phyloP scores from a whole-genome alignment of 768 basidiomycete genomes.

The Chiua virens region DNA sequence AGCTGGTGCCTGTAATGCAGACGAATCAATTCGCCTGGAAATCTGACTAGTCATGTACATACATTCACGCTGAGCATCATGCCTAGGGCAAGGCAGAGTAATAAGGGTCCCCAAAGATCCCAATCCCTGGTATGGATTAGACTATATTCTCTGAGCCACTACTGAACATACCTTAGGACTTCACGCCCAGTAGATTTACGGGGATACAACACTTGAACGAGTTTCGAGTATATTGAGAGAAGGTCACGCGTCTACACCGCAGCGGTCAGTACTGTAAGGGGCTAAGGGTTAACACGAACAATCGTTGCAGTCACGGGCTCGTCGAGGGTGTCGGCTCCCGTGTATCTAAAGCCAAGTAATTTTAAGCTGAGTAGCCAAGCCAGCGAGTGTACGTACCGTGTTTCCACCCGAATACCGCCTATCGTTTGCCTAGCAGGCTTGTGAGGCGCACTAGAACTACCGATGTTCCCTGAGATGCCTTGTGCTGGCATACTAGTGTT shows the following conservation, averaged over 20 bases:
- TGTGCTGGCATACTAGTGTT: slow-evolving; percentile 35
- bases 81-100: slow-evolving; percentile 76
- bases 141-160: not conserved
- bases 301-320: slow-evolving; percentile 90
- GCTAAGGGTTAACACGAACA: slow-evolving; percentile 46
- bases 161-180: slow-evolving; percentile 62
- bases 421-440: slow-evolving; percentile 60
- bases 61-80: slow-evolving; percentile 88
- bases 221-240: slow-evolving; percentile 86
- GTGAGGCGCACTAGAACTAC: slow-evolving; percentile 44
- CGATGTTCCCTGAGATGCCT: slow-evolving; percentile 70
- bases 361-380: not conserved
- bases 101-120: slow-evolving; percentile 96
- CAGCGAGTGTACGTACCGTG: slow-evolving; percentile 53
- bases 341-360: slow-evolving; percentile 44
- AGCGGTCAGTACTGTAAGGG: slow-evolving; percentile 7
- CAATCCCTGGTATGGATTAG: slow-evolving; percentile 66
- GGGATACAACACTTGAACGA: slow-evolving; percentile 92
- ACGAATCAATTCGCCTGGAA: not conserved
- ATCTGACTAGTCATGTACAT: slow-evolving; percentile 19
- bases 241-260: slow-evolving; percentile 76
- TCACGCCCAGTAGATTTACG: slow-evolving; percentile 72
- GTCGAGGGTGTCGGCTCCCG: slow-evolving; percentile 87
- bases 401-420: slow-evolving; percentile 88
- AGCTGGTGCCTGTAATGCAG: slow-evolving; percentile 65